Percentiles rank a stretch among this genome's conserved stretches.
phyloP scores from a whole-genome alignment of 495 filamentous ascomycete species.

The Lasiosphaeria ovina region DNA sequence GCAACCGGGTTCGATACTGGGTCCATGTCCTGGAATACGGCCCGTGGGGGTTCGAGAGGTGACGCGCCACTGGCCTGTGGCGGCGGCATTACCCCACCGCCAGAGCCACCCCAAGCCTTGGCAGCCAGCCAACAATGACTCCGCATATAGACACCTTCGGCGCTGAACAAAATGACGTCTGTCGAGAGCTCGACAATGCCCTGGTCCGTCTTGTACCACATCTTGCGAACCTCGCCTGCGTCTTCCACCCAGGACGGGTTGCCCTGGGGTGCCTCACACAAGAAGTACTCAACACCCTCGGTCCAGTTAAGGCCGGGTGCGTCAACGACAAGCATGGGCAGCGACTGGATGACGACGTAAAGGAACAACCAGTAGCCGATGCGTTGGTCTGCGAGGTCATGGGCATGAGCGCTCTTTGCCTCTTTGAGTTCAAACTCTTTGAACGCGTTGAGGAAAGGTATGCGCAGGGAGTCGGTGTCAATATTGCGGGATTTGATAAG shows the following conservation, averaged over 20 bases:
- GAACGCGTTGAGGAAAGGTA: slow-evolving; percentile 73
- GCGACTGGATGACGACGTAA: slow-evolving; percentile 84
- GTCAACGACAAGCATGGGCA: slow-evolving; percentile 88
- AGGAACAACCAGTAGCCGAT: slow-evolving; percentile 93
- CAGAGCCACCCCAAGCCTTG: slow-evolving; percentile 59
- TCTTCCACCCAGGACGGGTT: slow-evolving; percentile 84
- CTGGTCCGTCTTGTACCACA: slow-evolving; percentile 76
- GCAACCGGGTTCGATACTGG: slow-evolving; percentile 12
- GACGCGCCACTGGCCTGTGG: slow-evolving; percentile 11
- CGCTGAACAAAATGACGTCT: slow-evolving; percentile 81
- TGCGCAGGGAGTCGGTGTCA: slow-evolving; percentile 56
- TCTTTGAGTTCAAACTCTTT: slow-evolving; percentile 78
- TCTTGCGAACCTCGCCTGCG: slow-evolving; percentile 58
- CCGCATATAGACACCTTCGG: slow-evolving; percentile 86
- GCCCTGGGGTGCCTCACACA: slow-evolving; percentile 85
- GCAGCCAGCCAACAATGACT: slow-evolving; percentile 90
- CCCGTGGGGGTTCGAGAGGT: slow-evolving; percentile 41
- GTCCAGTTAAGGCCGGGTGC: slow-evolving; percentile 73
- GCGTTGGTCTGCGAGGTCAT: slow-evolving; percentile 74
- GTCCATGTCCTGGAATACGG: slow-evolving; percentile 32
- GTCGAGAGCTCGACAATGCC: slow-evolving; percentile 74
- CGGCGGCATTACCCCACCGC: background rate
- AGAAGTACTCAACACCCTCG: slow-evolving; percentile 90
- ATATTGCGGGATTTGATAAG: slow-evolving; percentile 74
- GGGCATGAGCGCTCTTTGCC: slow-evolving; percentile 65